A percentile compares a stretch with the other conserved stretches of the same genome.
phyloP scores from a whole-genome alignment of 495 filamentous ascomycete species.

The Podospora appendiculata region DNA sequence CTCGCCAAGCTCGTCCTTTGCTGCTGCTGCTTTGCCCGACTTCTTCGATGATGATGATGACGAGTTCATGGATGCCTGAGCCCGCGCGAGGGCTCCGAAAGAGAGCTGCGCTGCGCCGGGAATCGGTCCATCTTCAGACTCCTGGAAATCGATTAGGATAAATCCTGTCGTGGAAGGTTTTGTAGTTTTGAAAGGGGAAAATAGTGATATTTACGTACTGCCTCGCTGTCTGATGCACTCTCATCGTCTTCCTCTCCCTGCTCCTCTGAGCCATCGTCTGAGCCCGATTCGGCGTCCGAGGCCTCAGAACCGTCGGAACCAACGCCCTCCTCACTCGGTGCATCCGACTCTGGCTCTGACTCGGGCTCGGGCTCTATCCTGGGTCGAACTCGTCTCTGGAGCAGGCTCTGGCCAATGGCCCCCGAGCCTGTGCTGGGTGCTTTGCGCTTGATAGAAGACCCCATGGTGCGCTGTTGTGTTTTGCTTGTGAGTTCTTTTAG shows the following conservation, averaged over 20 bases:
- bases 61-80: conserved; percentile 56
- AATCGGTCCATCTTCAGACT: conserved; percentile 15
- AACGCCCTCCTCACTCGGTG: conserved; percentile 27
- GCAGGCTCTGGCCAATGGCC: conserved; percentile 23
- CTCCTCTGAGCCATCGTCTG: conserved; percentile 18
- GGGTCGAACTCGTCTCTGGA: conserved; percentile 51
- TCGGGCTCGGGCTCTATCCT: conserved; percentile 48
- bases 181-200: not conserved
- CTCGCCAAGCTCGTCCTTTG: not conserved
- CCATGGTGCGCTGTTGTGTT: conserved; percentile 9
- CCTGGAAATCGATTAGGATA: not conserved
- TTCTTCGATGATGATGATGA: conserved; percentile 22
- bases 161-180: not conserved
- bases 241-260: conserved; percentile 25
- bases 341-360: conserved; percentile 30
- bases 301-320: conserved; percentile 7
- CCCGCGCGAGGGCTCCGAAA: conserved; percentile 82
- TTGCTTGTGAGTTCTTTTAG: no score
- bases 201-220: not conserved
- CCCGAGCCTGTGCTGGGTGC: conserved; percentile 1
- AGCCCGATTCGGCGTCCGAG: conserved; percentile 6
- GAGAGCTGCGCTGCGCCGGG: conserved; percentile 50
- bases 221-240: conserved; percentile 20
- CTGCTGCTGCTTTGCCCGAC: not conserved
- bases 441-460: conserved; percentile 24